Base-by-base conservation (phyloP, 1,284 basidiomycete species). In the Melampsora larici-populina region DNA sequence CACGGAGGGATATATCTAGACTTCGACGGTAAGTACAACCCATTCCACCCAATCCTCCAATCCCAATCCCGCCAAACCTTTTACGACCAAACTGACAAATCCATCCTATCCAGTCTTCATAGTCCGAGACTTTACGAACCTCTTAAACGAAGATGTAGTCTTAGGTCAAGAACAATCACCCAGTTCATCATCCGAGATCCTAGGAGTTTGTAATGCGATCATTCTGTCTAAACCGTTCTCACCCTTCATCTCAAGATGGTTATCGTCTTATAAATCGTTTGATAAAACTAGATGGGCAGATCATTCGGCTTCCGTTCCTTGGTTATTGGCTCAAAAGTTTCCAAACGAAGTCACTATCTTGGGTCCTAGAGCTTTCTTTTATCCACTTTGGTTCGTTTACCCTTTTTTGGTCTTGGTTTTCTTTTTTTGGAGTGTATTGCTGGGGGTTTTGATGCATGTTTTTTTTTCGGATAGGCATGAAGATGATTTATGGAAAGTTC, bases 1-100 rank as follows among this genome's bases (percentile, higher is more conserved):
- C 86, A 78, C 79, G 86, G 86, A 4, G 86, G 86, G 11, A 85
- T 87, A 29, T 87, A 87, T 78, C 82, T 86, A 21, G 86, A 87
- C 78, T 84, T 86, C n/a, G 86, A 87, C 70, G 80, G 11, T 66
- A 79, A 21, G 70, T 79, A 6, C 40, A 74, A 43, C 46, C 65
- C n/a, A n/a, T n/a, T n/a, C n/a, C n/a, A n/a, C n/a, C n/a, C n/a
- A n/a, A n/a, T n/a, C n/a, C n/a, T n/a, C n/a, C n/a, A n/a, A n/a
- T n/a, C n/a, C n/a, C n/a, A n/a, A n/a, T n/a, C n/a, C n/a, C n/a
- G n/a, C n/a, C n/a, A n/a, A n/a, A n/a, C n/a, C n/a, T n/a, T n/a
- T n/a, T n/a, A n/a, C n/a, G n/a, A n/a, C n/a, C n/a, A n/a, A n/a
- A n/a, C n/a, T n/a, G n/a, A n/a, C n/a, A n/a, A n/a, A n/a, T n/a